Base-by-base conservation (phyloP, 305 asterid species). In the Petunia hybrid region DNA sequence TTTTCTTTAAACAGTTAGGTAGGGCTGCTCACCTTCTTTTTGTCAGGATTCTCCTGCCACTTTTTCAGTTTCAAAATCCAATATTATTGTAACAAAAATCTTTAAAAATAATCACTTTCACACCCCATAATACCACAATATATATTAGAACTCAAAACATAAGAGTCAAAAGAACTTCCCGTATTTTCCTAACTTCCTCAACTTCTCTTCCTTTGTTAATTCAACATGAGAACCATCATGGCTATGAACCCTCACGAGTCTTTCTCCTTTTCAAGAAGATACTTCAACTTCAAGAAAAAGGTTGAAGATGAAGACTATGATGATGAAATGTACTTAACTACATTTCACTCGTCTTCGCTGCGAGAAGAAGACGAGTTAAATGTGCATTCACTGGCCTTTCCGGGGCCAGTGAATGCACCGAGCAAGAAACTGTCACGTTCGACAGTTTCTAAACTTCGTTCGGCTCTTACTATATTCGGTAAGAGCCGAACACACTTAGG, bases 191-290 rank as follows among this genome's bases (percentile, higher is more conserved):
- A 65, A 38, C 61, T 66, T 35, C 63, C 45, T 78, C 31, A 63
- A 13, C 81, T 16, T 45, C 48, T 46, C 63, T 63, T 71, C 70
- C 6, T 53, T 42, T 35, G 53, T 8, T 13, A 57, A 55, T 56
- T 62, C 7, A 80, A n/a, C 35, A 93, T 95, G 99, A 93, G 83
- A 85, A 71, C 98, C 83, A 90, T 93, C 94, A 93, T 87, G 97
- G 93, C 95, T 8, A 89, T 77, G 84, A 90, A 85, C 80, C 92
- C 89, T 8, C 91, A 92, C 31, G 95, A 93, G 84, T 91, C 99
- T 0, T 83, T 90, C 87, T 95, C 99, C 6, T 90, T 93, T 87
- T 95, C 98, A 41, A 84, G 94, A 35, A 84, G 99, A 74, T 93
- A 86, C 84, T 91, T 95, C 82, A 85, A 86, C 84, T 85, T 88